Base-by-base conservation (phyloP, 176 grass and related monocot species). In the Alopecurus myosuroides region DNA sequence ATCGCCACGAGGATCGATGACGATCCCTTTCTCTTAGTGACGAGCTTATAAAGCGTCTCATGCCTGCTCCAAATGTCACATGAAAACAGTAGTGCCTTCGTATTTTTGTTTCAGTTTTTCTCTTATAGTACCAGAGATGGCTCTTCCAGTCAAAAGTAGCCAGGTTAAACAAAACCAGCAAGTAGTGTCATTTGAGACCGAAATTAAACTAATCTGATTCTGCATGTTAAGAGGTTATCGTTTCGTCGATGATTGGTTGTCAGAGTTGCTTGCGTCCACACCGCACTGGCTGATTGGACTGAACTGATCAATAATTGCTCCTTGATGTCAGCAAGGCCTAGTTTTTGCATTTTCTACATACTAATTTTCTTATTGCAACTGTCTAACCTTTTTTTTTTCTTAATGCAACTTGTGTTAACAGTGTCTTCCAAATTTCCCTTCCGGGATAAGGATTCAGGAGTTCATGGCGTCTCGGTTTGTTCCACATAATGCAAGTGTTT, bases 231-330 rank as follows among this genome's bases (percentile, higher is more conserved):
- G 15, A 30, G 7, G 4, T 48, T 49, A 23, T 3, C 30, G 4
- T 8, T 11, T 3, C 30, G 1, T 5, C 18, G 37, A 79, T 84
- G 69, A 69, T 87, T 84, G 48, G 66, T 58, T 86, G 46, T 81
- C 9, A 64, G 44, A 11, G 56, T 83, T 77, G 39, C 39, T 90
- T 83, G 65, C 50, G 31, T 77, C 37, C 9, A 74, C 67, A 55
- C 70, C 39, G 85, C 85, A 75, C 20, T 76, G 17, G 11, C 77
- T 75, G 19, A 80, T 84, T 87, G 85, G 75, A 84, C 80, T 68
- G 68, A 67, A 28, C 18, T 58, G 48, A 84, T 84, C 89, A 87
- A 87, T 87, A 66, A 90, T 90, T 87, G 75, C 17, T 30, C 57
- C 22, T 41, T 79, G 89, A 80, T 84, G 84, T 75, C n/a, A 87